Conservation (phyloP, 495 filamentous ascomycete species). For the Xylaria palmicola region DNA sequence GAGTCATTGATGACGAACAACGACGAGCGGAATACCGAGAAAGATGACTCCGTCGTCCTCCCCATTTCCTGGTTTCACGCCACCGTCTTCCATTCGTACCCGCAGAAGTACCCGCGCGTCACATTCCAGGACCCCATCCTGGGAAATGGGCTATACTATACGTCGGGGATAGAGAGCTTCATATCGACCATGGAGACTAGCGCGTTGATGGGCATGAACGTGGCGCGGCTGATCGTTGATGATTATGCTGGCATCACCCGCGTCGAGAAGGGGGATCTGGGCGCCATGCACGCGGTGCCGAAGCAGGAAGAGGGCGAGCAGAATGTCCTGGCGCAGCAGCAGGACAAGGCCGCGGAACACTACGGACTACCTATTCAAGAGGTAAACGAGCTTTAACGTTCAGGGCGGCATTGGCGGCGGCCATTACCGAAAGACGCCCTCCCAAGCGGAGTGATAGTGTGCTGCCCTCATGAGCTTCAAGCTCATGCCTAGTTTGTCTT, state of each 20-base stretch:
- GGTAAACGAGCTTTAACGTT: conserved; percentile 19
- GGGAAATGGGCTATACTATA: conserved; percentile 76
- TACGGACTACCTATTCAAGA: not conserved
- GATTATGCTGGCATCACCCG: conserved; percentile 35
- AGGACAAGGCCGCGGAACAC: not conserved
- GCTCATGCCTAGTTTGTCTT: too few relatives aligned
- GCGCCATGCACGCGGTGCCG: not conserved
- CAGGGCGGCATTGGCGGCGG: not conserved
- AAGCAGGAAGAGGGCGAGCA: conserved; percentile 9
- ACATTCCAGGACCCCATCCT: conserved; percentile 83
- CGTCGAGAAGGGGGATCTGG: not conserved
- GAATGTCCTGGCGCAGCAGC: conserved; percentile 16
- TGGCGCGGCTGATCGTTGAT: conserved; percentile 75
- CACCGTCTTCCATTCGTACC: conserved; percentile 76
- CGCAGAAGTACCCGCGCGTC: conserved; percentile 74
- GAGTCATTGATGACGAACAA: conserved; percentile 28
- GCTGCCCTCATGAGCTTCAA: too few relatives aligned
- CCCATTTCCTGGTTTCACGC: conserved; percentile 77
- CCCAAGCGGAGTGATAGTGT: too few relatives aligned
- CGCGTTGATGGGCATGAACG: conserved; percentile 91
- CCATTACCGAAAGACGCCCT: too few relatives aligned
- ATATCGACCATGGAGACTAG: conserved; percentile 99
- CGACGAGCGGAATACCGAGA: not conserved
- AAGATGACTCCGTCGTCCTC: conserved; percentile 19
- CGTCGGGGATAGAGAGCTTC: conserved; percentile 89